A percentile compares a stretch with the other conserved stretches of the same genome.
Evolutionary conservation across 345 rosid species (phyloP).

Genomic region (Hibiscus trionum): DNA sequence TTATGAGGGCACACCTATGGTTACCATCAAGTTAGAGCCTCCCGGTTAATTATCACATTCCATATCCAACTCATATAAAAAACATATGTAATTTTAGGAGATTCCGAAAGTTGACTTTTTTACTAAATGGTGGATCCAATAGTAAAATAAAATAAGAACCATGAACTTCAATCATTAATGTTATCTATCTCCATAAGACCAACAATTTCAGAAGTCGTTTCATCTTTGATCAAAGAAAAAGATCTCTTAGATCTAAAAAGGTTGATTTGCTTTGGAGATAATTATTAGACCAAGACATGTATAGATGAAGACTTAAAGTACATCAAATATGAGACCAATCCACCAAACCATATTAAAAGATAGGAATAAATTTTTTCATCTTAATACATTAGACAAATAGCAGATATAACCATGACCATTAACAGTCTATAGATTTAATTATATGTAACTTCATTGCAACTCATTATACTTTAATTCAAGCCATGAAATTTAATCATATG

Average conservation of each 20-base stretch:
- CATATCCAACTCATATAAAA: too few relatives aligned
- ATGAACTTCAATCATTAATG: neutral
- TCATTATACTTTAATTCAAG: too few relatives aligned
- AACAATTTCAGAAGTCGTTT: neutral
- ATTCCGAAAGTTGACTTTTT: too few relatives aligned
- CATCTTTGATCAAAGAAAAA: neutral
- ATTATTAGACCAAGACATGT: neutral
- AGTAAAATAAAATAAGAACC: neutral
- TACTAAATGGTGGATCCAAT: too few relatives aligned
- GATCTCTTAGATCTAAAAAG: neutral
- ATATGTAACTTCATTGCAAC: too few relatives aligned
- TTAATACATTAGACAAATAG: neutral
- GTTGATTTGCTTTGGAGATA: neutral
- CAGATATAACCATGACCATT: neutral
- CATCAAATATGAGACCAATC: neutral
- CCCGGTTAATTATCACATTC: too few relatives aligned
- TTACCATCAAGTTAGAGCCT: too few relatives aligned
- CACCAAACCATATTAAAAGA: conserved; percentile 1
- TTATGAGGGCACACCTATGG: too few relatives aligned
- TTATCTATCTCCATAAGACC: neutral
- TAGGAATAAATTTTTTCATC: neutral
- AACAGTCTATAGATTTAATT: too few relatives aligned
- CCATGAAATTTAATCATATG: too few relatives aligned
- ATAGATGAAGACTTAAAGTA: neutral
- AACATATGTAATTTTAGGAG: too few relatives aligned